These are phyloP conservation scores for Cryphonectria radicalis DNA, from an alignment of 2,329 filamentous ascomycete species.

Conservation along the genomic window DNA sequence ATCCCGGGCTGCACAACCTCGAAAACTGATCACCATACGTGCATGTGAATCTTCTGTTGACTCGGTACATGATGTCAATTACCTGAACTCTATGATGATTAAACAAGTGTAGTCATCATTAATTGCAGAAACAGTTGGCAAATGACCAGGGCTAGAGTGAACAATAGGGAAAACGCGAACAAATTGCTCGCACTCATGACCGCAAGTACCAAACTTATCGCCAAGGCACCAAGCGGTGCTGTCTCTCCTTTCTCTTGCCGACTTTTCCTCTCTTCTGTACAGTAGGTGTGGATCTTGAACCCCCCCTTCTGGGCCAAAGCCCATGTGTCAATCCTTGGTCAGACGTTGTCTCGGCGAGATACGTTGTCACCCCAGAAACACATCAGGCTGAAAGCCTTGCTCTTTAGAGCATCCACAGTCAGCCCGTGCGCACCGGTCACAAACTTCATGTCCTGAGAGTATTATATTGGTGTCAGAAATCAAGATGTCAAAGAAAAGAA, in stretches of 20 bases:
- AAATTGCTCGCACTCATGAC: not conserved
- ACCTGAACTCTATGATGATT: too few relatives aligned
- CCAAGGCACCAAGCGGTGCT: too few relatives aligned
- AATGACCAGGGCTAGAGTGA: too few relatives aligned
- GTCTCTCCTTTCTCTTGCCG: not conserved
- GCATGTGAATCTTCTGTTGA: not conserved
- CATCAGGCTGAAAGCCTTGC: not conserved
- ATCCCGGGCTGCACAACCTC: not conserved
- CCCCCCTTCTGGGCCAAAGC: not conserved
- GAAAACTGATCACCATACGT: not conserved
- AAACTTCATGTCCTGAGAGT: not conserved
- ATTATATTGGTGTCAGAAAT: not conserved
- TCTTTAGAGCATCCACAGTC: not conserved
- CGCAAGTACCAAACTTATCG: not conserved
- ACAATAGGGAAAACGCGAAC: too few relatives aligned
- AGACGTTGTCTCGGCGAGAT: not conserved
- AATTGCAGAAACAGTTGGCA: too few relatives aligned
- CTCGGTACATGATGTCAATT: not conserved
- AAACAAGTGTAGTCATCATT: not conserved
- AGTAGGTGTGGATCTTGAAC: not conserved
- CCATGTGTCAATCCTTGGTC: not conserved
- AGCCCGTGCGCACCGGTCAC: not conserved
- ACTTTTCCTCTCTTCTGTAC: not conserved
- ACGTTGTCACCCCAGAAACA: not conserved
- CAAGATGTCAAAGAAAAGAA: not conserved